Percentiles rank a stretch among this genome's conserved stretches.
Evolutionary conservation across 2,329 filamentous ascomycete genomes (phyloP).

Genomic region (Colletotrichum sp.): DNA sequence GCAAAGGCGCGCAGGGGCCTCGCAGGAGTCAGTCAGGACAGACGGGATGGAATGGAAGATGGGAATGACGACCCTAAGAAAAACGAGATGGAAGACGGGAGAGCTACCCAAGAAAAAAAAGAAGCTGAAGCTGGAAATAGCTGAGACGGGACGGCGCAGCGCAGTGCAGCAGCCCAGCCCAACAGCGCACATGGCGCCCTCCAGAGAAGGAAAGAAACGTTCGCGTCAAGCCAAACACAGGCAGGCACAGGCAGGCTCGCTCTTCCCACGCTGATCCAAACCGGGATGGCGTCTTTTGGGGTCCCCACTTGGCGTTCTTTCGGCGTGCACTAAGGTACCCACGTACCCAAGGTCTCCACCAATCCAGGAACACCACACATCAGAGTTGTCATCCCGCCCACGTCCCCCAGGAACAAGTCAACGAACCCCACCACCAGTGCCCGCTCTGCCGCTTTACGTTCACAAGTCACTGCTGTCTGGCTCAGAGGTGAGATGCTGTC

Average conservation of each 20-base stretch:
- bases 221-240: neutral
- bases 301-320: neutral
- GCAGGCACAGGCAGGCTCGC: neutral
- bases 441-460: neutral
- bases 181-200: neutral
- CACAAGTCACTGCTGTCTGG: neutral
- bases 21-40: neutral
- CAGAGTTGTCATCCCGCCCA: neutral
- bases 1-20: neutral
- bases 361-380: constrained; percentile 15
- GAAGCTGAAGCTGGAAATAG: neutral
- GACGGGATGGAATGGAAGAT: neutral
- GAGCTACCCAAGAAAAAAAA: neutral
- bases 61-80: neutral
- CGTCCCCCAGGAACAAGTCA: neutral
- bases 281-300: neutral
- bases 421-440: neutral
- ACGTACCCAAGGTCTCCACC: neutral
- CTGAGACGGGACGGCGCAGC: neutral
- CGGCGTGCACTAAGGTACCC: neutral
- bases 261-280: neutral
- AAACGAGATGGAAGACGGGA: neutral
- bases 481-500: neutral
- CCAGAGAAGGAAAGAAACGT: neutral
- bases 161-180: neutral